Evolutionary conservation across 169 alveolate species (phyloP).

Genomic region (Plasmodium fragile): DNA sequence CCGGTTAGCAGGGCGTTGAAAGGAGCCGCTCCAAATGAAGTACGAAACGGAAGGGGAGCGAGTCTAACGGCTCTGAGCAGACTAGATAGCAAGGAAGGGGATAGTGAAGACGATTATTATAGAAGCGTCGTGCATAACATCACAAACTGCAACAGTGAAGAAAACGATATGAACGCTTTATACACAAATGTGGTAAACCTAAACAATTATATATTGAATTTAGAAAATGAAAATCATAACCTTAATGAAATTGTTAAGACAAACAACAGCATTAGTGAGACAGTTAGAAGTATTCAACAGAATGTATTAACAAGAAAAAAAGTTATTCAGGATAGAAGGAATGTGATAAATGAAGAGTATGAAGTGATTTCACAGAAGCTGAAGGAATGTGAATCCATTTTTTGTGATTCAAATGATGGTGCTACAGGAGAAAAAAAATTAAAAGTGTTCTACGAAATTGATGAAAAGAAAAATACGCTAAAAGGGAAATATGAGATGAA

Average conservation of each 20-base stretch:
- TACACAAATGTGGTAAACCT: constrained; percentile 30
- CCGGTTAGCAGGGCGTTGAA: not conserved
- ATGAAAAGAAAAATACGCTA: constrained; percentile 58
- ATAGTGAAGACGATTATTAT: constrained; percentile 23
- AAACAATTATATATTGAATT: constrained; percentile 19
- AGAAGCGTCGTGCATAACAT: constrained; percentile 34
- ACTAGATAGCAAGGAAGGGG: constrained; percentile 8
- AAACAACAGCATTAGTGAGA: constrained; percentile 29
- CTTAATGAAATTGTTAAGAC: constrained; percentile 16
- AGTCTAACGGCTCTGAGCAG: not conserved
- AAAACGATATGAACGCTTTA: constrained; percentile 25
- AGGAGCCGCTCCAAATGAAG: not conserved
- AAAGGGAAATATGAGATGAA: constrained; percentile 43
- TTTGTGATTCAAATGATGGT: constrained; percentile 55
- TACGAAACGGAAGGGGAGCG: not conserved
- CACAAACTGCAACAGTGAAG: constrained; percentile 27
- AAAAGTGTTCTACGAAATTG: constrained; percentile 57
- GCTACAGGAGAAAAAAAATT: constrained; percentile 43
- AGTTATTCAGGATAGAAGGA: constrained; percentile 51
- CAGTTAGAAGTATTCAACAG: constrained; percentile 27
- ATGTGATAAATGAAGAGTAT: constrained; percentile 65
- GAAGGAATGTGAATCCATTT: constrained; percentile 67
- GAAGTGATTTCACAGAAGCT: constrained; percentile 45
- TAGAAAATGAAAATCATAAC: constrained; percentile 19
- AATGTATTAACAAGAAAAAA: constrained; percentile 28